Base-by-base conservation (phyloP, 2,329 filamentous ascomycete species). In the Colletotrichum simmondsii region DNA sequence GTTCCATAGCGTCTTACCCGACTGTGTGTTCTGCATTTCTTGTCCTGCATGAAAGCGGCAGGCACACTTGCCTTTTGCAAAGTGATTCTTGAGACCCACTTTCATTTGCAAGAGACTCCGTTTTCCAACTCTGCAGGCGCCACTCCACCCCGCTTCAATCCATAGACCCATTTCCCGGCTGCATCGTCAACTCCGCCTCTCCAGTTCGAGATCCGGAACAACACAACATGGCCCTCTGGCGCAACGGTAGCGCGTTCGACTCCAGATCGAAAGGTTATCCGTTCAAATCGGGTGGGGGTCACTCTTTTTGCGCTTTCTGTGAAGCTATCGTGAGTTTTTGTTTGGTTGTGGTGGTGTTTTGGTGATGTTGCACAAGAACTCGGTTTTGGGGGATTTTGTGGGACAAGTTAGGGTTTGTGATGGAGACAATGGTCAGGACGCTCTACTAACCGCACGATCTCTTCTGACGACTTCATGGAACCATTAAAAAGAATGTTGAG, bases 191-290 rank as follows among this genome's bases (percentile, higher is more conserved):
- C 52, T 4, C 5, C 22, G 53, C 22, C 30, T 32, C 32, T 11
- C 3, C 52, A 7, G 19, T 14, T 7, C 24, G 26, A 35, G 1
- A 0, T 8, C 3, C 37, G 37, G 53, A 53, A 2, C 3, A 3
- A 8, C 3, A 22, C 19, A 24, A 1, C 7, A 2, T 2, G 32
- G 70, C 70, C 70, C 42, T 52, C 30, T 72, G 70, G 70, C 70
- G 65, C 70, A 72, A 72, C 59, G 70, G 70, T 70, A 72, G 70
- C 65, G 70, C 70, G 59, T 72, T 70, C 65, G 70, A 72, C 70
- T 72, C 70, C 70, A 72, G 70, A 72, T 72, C 69, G 65, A 69
- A 72, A 72, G 69, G 69, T 69, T 72, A 72, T 70, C 70, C 54
- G 70, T 72, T 72, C 70, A 60, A 72, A 72, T 72, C 70, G 46